Evolutionary conservation across 768 basidiomycete genomes (phyloP), one percentile per base, ranked within the genome.

Genomic region (Lepiota brunneoincarnata): DNA sequence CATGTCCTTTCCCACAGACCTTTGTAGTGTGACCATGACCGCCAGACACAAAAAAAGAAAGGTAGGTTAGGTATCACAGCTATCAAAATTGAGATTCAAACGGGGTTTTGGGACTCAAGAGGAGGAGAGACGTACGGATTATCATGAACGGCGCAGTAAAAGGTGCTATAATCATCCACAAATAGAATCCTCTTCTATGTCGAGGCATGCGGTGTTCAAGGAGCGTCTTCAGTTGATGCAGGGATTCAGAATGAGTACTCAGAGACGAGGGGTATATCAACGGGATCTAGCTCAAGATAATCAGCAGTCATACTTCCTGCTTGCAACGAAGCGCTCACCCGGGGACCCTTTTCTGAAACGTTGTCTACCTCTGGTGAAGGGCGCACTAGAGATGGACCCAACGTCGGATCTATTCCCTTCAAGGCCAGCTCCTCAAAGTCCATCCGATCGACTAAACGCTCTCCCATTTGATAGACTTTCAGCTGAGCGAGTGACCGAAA

Each of bases 31-130:
- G 84, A 86, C 89, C 89, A 93, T 39, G 88, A 84, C 40, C 90
- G 77, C 90, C 90, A 93, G 9, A 76, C 80, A 61, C 88, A 91
- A 69, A 89, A 93, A 73, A 93, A 90, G 66, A 93, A 86, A 0
- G 90, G 90, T 18, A 93, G 68, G 65, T 93, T 93, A 26, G 90
- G 91, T 68, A 92, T 82, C 40, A 92, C 64, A 21, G 90, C 90
- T 92, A 46, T 21, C 23, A 31, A 34, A 36, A 28, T 17, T 15
- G 20, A 46, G 40, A 5, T 11, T 54, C 9, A 55, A 21, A 24
- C n/a, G 49, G 43, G 28, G 23, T 40, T 42, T 12, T 6, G 17
- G 7, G 36, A 38, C n/a, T 28, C 21, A 39, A 52, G 20, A 35
- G 39, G 38, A 23, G 24, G 11, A 53, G 23, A 48, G 34, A 72